Evolutionary conservation across 495 filamentous ascomycete genomes (phyloP), one percentile per base, ranked within the genome.

Genomic region (Extremus antarcticus): DNA sequence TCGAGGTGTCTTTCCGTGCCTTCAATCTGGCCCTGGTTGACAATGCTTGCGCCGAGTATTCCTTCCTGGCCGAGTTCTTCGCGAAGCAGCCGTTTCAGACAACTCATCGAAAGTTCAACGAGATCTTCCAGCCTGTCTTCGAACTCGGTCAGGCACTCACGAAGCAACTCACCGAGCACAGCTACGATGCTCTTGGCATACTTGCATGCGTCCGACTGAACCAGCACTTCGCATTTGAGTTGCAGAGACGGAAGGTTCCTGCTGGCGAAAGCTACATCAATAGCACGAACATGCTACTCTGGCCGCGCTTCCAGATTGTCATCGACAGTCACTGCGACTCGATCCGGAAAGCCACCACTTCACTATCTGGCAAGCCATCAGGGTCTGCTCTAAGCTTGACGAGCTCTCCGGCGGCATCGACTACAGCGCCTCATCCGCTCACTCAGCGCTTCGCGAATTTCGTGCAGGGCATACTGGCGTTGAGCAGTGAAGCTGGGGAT

Each of bases 11-110:
- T 15, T 98, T 98, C 70, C 82, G 86, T 24, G 87, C 92, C 63
- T 97, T 95, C 75, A 95, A 95, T 63, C 80, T 92, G 25, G 92
- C 92, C 1, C 74, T 98, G 20, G 75, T 95, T 55, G 92, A 97
- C 72, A 98, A 98, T 64, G 83, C 87, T 1, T 87, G 87, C n/a
- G 82, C 89, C 20, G 92, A 98, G 68, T 97, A 97, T 69, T 85
- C 87, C 9, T 97, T 98, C 63, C 78, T 97, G 47, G 86, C 88
- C 1, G 75, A 85, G 23, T 95, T 95, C 73, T 95, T 98, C 76
- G 77, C 82, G 11, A 67, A 78, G 1, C 67, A 67, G 41, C 74
- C 74, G 20, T 80, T 76, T 59, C 66, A 79, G 25, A 66, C 71
- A n/a, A 80, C 85, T 47, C 79, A 79, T 17, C 75, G 78, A 51